Conservation (phyloP, 768 basidiomycete species). For the Phaffia australis region DNA sequence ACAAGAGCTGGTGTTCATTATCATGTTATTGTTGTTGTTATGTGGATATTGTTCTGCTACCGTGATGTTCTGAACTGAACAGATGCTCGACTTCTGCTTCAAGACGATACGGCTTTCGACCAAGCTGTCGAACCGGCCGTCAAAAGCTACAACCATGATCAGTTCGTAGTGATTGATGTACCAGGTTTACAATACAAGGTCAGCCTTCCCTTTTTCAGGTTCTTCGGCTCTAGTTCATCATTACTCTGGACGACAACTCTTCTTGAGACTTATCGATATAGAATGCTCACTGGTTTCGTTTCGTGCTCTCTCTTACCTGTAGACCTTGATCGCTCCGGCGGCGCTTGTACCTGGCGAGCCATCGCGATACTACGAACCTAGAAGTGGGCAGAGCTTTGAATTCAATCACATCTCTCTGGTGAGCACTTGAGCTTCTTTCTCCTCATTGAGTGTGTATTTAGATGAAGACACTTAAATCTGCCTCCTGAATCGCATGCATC, state of each 20-base stretch:
- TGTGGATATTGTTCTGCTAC: no score
- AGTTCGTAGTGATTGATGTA: conserved; percentile 80
- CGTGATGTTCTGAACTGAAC: conserved; percentile 22
- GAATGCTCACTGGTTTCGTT: not conserved
- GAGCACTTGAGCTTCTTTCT: not conserved
- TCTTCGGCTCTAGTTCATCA: not conserved
- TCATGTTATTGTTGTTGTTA: no score
- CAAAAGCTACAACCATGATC: conserved; percentile 71
- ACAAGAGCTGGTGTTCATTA: no score
- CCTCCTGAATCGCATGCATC: not conserved
- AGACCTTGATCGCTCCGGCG: conserved; percentile 75
- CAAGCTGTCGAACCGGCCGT: conserved; percentile 65
- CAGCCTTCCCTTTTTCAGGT: conserved; percentile 28
- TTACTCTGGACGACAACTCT: not conserved
- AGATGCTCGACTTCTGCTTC: conserved; percentile 86
- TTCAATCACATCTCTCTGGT: conserved; percentile 82
- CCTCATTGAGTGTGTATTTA: not conserved
- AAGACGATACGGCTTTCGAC: conserved; percentile 73
- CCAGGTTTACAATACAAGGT: conserved; percentile 67
- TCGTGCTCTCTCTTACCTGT: conserved; percentile 20
- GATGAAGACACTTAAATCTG: not conserved
- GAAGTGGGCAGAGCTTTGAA: conserved; percentile 61
- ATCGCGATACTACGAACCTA: conserved; percentile 72
- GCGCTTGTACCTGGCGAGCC: conserved; percentile 45
- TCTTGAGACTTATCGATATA: no score